Evolutionary conservation across 1,139 yeast genomes (phyloP).

Genomic region (Yamadazyma spencermartinsiae): DNA sequence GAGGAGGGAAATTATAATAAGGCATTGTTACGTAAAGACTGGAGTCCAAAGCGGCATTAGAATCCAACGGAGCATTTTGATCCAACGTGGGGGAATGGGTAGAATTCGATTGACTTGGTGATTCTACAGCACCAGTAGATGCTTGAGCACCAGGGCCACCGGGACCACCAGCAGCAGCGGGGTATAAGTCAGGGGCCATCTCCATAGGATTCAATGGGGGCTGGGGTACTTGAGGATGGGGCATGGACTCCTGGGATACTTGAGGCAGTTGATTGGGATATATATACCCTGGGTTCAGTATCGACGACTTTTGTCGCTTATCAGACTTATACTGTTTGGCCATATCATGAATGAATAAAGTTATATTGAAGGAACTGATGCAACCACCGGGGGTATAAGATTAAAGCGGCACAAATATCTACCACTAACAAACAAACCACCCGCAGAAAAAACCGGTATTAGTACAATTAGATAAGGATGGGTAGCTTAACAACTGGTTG

Average conservation of each 20-base stretch:
- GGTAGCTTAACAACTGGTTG: too few relatives aligned
- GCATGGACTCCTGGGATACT: neutral
- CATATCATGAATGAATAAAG: conserved; percentile 18
- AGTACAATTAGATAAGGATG: too few relatives aligned
- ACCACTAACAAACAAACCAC: too few relatives aligned
- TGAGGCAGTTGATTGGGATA: conserved; percentile 19
- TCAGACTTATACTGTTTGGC: conserved; percentile 30
- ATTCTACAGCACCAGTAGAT: neutral
- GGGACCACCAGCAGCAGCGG: neutral
- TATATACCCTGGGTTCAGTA: conserved; percentile 37
- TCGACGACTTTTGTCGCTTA: conserved; percentile 45
- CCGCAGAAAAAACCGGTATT: too few relatives aligned
- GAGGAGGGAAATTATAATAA: conserved; percentile 12
- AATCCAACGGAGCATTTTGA: neutral
- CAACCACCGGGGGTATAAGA: neutral
- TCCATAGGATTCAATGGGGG: neutral
- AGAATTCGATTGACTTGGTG: conserved; percentile 9
- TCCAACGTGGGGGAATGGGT: conserved; percentile 8
- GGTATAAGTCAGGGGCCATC: neutral
- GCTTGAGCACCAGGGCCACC: neutral
- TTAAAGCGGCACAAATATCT: neutral
- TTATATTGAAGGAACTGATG: neutral
- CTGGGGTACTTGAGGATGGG: conserved; percentile 1
- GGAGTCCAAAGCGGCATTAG: neutral
- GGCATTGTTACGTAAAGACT: conserved; percentile 8